Conservation (phyloP, 352 stramenopile genomes). For the Phytopythium chamaehyphon region DNA sequence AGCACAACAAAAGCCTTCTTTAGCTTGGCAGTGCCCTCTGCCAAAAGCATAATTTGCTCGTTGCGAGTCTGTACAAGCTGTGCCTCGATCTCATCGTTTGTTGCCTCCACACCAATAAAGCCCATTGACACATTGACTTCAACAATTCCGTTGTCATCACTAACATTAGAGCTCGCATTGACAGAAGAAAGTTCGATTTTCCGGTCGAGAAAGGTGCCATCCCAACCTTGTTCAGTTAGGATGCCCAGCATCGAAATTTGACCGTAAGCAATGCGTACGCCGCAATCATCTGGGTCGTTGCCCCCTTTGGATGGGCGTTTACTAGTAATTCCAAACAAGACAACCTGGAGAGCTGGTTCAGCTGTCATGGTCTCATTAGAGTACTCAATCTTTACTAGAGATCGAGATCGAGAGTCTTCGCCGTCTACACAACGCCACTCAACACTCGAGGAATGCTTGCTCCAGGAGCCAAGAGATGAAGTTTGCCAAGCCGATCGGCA, state of each 20-base stretch:
- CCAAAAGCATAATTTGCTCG: slow-evolving; percentile 21
- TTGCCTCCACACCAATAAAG: slow-evolving; percentile 16
- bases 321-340: slow-evolving; percentile 13
- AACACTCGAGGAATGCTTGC: not conserved
- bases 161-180: not conserved
- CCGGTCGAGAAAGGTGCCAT: slow-evolving; percentile 1
- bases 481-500: not conserved
- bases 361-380: slow-evolving; percentile 19
- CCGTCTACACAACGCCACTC: not conserved
- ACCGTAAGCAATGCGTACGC: slow-evolving; percentile 15
- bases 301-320: not conserved
- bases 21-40: slow-evolving; percentile 31
- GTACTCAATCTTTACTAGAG: slow-evolving; percentile 15
- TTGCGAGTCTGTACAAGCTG: slow-evolving; percentile 11
- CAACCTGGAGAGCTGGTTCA: slow-evolving; percentile 25
- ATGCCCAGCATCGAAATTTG: slow-evolving; percentile 19
- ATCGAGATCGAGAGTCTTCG: not conserved
- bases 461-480: not conserved
- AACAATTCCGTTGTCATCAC: not conserved
- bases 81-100: slow-evolving; percentile 17
- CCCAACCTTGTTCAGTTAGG: slow-evolving; percentile 1
- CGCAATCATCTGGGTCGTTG: slow-evolving; percentile 10
- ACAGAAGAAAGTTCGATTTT: slow-evolving; percentile 10
- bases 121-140: slow-evolving; percentile 13
- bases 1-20: slow-evolving; percentile 39